Evolutionary conservation across 345 rosid genomes (phyloP), one percentile per base, ranked within the genome.

Genomic region (Eucalyptus rudis): DNA sequence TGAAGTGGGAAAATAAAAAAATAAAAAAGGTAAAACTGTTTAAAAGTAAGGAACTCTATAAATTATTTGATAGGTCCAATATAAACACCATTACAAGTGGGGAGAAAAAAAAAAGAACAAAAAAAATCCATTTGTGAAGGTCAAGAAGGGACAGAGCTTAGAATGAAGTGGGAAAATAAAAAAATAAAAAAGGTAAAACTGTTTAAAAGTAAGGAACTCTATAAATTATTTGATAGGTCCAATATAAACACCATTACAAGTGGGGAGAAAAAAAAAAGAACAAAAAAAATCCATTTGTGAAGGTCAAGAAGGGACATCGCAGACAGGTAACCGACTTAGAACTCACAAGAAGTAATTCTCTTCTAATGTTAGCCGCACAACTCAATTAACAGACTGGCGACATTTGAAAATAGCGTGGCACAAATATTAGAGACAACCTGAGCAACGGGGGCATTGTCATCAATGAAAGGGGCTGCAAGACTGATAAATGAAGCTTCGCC

Each of bases 401-500:
- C 27, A 6, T 76, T 40, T 20, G 84, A 40, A 76, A 24, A 76
- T 76, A 20, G 47, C 27, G 2, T 40, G 47, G 84, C 27, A 11
- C 84, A 49, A 66, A 50, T 19, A 47, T 66, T 49, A 50, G 76
- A 62, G 88, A 85, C 86, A 86, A 97, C 99, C 99, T 97, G 94
- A 71, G 92, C 87, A 49, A 66, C 93, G 44, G 99, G 99, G 86
- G 99, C 99, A 90, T 95, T 96, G 89, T 97, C 99, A 90, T 97
- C 99, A 49, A 97, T 97, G 90, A 96, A 97, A 43, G 99, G 99
- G 45, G 99, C 99, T 40, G 99, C 99, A 8, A 97, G 98, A 91
- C 99, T 97, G 88, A 97, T 94, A 90, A 97, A 97, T 76, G 99
- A 97, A 89, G 99, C 99, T 90, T 97, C 99, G 49, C 99, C 99